Conservation (phyloP, 2,329 filamentous ascomycete species). For the Leptodontidium sp. region DNA sequence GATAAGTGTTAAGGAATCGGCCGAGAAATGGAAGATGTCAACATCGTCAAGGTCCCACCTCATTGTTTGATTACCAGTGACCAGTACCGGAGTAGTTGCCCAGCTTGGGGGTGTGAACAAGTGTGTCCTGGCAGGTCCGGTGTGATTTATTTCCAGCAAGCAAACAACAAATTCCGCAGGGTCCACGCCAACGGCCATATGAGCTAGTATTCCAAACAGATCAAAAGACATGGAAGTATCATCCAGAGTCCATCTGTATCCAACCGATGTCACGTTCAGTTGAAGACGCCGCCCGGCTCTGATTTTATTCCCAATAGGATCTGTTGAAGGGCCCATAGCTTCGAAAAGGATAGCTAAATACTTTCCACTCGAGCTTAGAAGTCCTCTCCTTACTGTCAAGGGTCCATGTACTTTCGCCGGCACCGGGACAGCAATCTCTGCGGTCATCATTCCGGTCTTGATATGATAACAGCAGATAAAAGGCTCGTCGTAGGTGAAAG, state of each 20-base stretch:
- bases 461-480: conserved; percentile 13
- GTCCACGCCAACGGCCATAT: background rate
- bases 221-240: background rate
- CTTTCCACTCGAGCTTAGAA: background rate
- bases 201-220: background rate
- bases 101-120: background rate
- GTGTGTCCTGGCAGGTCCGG: background rate
- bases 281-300: background rate
- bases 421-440: background rate
- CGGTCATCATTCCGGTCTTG: background rate
- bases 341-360: conserved; percentile 14
- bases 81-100: background rate
- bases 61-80: background rate
- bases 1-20: background rate
- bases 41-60: conserved; percentile 3
- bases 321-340: background rate
- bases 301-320: conserved; percentile 8
- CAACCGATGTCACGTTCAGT: background rate
- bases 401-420: background rate
- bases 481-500: conserved; percentile 1
- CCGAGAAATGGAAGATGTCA: background rate
- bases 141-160: background rate
- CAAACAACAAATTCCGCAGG: conserved; percentile 8
- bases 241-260: background rate
- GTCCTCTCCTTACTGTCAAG: background rate